These are phyloP conservation scores for Diaporthe caulivora DNA, from an alignment of 2,329 filamentous ascomycete species.

Conservation along the genomic window DNA sequence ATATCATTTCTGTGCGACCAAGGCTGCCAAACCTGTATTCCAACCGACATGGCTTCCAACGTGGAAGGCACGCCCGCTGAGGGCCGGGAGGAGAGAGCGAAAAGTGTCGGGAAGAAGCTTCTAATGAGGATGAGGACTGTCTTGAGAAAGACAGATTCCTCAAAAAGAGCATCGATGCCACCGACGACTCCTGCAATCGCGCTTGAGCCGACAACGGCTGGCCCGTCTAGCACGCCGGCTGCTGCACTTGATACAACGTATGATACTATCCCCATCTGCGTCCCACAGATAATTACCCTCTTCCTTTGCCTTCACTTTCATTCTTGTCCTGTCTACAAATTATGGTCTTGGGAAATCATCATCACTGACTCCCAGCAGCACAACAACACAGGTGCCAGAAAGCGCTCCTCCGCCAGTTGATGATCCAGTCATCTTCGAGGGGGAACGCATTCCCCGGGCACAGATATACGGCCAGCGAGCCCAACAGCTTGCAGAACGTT, in stretches of 20 bases:
- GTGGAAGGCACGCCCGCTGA: constrained; percentile 53
- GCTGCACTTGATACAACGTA: constrained; percentile 29
- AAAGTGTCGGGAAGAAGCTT: constrained; percentile 58
- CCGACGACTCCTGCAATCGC: constrained; percentile 3
- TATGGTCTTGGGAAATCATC: background rate
- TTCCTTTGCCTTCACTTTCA: too few relatives aligned
- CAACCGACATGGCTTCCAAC: constrained; percentile 56
- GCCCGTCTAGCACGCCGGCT: constrained; percentile 1
- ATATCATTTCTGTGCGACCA: background rate
- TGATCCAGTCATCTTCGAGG: constrained; percentile 42
- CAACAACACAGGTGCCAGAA: constrained; percentile 27
- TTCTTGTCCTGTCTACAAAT: background rate
- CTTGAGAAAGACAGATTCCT: constrained; percentile 58
- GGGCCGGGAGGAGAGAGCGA: constrained; percentile 58
- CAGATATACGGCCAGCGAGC: constrained; percentile 69
- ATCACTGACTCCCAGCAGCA: constrained; percentile 25
- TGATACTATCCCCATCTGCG: background rate
- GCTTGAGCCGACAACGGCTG: background rate
- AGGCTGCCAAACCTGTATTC: background rate
- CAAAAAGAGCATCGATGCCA: constrained; percentile 44
- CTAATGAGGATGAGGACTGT: constrained; percentile 64
- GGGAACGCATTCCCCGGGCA: constrained; percentile 57
- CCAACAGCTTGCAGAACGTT: constrained; percentile 66
- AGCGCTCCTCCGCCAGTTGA: constrained; percentile 41
- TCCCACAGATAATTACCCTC: background rate